Conservation (phyloP, 2,329 filamentous ascomycete species). For the Colletotrichum endophyticum region DNA sequence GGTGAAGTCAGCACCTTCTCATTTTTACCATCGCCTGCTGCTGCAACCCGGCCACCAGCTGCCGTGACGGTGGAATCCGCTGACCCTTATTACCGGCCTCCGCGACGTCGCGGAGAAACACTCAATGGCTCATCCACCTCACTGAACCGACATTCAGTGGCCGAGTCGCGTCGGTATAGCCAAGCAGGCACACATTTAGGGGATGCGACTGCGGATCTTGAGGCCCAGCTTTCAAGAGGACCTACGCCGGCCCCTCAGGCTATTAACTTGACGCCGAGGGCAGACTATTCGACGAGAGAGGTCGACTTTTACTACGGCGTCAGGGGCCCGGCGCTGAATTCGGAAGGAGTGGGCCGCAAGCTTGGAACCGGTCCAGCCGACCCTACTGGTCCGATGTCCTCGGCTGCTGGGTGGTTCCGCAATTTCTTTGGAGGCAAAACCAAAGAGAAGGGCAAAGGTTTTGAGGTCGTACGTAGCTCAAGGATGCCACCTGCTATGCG, state of each 20-base stretch:
- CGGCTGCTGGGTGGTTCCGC: conserved; percentile 89
- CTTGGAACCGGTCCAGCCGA: conserved; percentile 94
- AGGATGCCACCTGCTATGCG: conserved; percentile 82
- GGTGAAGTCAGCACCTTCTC: conserved; percentile 75
- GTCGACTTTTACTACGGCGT: conserved; percentile 97
- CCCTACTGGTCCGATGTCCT: conserved; percentile 88
- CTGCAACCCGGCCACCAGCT: conserved; percentile 46
- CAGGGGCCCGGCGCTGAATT: conserved; percentile 84
- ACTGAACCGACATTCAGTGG: conserved; percentile 33
- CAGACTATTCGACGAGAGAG: conserved; percentile 92
- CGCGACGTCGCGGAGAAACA: conserved; percentile 71
- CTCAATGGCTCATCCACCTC: conserved; percentile 42
- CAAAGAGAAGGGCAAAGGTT: conserved; percentile 95
- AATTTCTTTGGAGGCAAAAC: conserved; percentile 80
- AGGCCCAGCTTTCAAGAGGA: conserved; percentile 44
- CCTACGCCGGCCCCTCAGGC: conserved; percentile 47
- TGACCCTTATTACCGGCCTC: conserved; percentile 90
- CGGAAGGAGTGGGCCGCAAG: conserved; percentile 80
- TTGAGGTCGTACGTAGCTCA: conserved; percentile 92
- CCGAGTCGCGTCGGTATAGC: conserved; percentile 41
- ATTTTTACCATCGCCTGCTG: conserved; percentile 65
- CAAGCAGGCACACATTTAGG: conserved; percentile 34
- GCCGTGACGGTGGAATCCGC: conserved; percentile 54
- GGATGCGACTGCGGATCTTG: conserved; percentile 44
- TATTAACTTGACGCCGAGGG: conserved; percentile 60